Conservation (phyloP, 176 grass and related monocot species). For the Lolium multiflorum region DNA sequence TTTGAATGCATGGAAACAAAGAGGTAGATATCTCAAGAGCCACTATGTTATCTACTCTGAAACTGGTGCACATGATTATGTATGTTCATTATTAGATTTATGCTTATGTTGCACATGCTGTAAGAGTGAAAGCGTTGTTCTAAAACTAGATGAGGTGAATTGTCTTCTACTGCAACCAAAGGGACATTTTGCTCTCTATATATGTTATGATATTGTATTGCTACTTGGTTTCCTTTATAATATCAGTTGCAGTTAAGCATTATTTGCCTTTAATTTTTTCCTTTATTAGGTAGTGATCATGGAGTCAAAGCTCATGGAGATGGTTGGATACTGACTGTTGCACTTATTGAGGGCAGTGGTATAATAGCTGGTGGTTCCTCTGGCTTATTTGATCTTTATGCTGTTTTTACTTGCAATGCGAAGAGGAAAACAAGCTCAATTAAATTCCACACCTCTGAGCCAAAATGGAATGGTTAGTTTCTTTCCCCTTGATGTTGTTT, state of each 20-base stretch:
- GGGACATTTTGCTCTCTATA: background rate
- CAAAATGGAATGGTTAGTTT: constrained; percentile 93
- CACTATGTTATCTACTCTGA: constrained; percentile 17
- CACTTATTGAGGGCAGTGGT: constrained; percentile 80
- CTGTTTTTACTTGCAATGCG: constrained; percentile 84
- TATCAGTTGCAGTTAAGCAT: background rate
- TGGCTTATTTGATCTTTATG: constrained; percentile 77
- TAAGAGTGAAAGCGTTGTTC: background rate
- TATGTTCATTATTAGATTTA: background rate
- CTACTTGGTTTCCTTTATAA: constrained; percentile 14
- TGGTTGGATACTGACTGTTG: constrained; percentile 94
- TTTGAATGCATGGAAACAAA: constrained; percentile 78
- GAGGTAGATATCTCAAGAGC: constrained; percentile 59
- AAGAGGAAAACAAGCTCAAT: constrained; percentile 94
- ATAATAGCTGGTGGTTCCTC: constrained; percentile 59
- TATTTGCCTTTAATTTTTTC: background rate
- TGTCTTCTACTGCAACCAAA: constrained; percentile 22
- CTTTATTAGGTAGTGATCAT: constrained; percentile 81
- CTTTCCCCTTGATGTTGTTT: constrained; percentile 23
- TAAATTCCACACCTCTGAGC: constrained; percentile 85
- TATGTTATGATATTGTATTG: constrained; percentile 32
- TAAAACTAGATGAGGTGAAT: constrained; percentile 17
- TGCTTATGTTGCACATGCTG: constrained; percentile 13
- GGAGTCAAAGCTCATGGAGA: constrained; percentile 95
- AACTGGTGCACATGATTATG: constrained; percentile 1